Evolutionary conservation across 176 grass and related monocot genomes (phyloP).

Genomic region (Carex cristatella): DNA sequence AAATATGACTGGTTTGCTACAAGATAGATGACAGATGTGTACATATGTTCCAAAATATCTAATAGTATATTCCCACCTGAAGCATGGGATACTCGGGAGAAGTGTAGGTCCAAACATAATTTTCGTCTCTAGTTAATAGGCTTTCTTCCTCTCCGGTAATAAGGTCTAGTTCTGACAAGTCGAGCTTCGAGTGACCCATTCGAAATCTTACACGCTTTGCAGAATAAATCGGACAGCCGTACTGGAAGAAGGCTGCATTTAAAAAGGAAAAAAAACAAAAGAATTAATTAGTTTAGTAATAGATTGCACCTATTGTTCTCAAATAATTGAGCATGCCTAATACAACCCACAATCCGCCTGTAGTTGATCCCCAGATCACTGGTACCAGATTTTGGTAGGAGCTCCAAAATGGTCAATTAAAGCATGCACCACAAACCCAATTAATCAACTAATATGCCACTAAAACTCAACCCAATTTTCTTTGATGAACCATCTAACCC

Average conservation of each 20-base stretch:
- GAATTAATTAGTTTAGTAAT: neutral
- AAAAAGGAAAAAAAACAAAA: neutral
- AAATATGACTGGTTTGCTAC: neutral
- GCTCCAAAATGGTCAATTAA: too few species aligned
- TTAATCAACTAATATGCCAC: neutral
- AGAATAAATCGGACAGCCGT: slow-evolving; percentile 62
- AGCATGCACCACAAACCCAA: neutral
- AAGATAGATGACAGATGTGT: neutral
- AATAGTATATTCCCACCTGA: slow-evolving; percentile 45
- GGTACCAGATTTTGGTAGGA: neutral
- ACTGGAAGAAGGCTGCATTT: slow-evolving; percentile 57
- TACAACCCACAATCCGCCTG: neutral
- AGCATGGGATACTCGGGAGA: slow-evolving; percentile 73
- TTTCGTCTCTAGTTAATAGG: slow-evolving; percentile 31
- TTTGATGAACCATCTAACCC: neutral
- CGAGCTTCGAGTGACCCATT: slow-evolving; percentile 53
- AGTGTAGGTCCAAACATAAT: slow-evolving; percentile 74
- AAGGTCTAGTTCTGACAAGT: slow-evolving; percentile 14
- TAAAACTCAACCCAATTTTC: neutral
- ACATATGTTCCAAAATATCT: neutral
- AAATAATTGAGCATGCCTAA: neutral
- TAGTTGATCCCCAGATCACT: neutral
- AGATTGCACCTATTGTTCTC: neutral
- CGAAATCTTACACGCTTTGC: slow-evolving; percentile 50
- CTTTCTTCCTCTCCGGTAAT: slow-evolving; percentile 39